phyloP scores from a whole-genome alignment of 2,329 filamentous ascomycete genomes.

The Alternaria sp. region DNA sequence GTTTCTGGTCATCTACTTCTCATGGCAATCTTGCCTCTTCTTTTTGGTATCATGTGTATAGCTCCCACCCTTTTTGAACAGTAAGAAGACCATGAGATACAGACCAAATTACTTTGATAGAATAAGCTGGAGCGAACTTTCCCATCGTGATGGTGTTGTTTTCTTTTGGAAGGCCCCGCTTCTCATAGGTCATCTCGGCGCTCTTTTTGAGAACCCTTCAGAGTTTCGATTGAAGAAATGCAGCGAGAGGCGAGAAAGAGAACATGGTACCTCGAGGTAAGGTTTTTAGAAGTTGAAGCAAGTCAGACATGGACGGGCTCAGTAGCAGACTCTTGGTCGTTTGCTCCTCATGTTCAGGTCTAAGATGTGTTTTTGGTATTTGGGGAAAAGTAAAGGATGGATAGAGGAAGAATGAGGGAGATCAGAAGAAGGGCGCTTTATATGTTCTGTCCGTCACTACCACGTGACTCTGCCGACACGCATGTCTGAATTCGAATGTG shows the following conservation, averaged over 20 bases:
- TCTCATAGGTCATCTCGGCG: too few species aligned
- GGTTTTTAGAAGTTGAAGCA: not conserved
- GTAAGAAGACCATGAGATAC: not conserved
- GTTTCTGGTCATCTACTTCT: not conserved
- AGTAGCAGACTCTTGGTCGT: not conserved
- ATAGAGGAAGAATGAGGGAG: too few species aligned
- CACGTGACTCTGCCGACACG: rapidly evolving
- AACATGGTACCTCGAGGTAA: too few species aligned
- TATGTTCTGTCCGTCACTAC: too few species aligned
- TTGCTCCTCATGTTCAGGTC: not conserved
- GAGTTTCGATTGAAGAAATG: not conserved
- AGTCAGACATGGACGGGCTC: not conserved
- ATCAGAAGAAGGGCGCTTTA: too few species aligned
- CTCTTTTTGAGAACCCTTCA: too few species aligned
- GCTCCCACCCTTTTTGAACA: not conserved
- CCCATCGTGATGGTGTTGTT: too few species aligned
- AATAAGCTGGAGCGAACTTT: too few species aligned
- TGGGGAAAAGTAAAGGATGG: too few species aligned
- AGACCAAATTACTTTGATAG: too few species aligned
- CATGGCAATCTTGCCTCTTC: not conserved
- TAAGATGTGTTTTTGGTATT: not conserved
- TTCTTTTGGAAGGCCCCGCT: too few species aligned
- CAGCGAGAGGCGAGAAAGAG: not conserved
- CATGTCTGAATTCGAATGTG: too few species aligned
- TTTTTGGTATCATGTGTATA: not conserved